Evolutionary conservation across 495 filamentous ascomycete species (phyloP).

Genomic region (Hyaloscypha hepaticicola): DNA sequence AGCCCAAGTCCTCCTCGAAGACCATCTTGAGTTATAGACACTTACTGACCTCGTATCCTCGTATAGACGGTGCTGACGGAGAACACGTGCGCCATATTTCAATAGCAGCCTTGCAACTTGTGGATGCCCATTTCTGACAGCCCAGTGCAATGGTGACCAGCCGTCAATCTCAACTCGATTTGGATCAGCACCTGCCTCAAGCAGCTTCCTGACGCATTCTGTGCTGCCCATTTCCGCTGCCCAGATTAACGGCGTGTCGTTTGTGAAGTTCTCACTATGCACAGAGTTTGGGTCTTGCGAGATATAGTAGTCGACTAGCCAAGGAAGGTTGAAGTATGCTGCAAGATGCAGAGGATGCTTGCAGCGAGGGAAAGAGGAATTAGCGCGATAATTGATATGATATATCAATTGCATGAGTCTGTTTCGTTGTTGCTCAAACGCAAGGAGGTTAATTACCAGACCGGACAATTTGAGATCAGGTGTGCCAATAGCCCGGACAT

Average conservation of each 20-base stretch:
- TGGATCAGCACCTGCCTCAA: slow-evolving; percentile 10
- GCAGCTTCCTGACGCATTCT: slow-evolving; percentile 5
- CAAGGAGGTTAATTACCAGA: slow-evolving; percentile 4
- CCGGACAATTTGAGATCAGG: neutral
- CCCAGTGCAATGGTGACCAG: slow-evolving; percentile 17
- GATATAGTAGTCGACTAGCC: slow-evolving; percentile 13
- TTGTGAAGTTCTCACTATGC: neutral
- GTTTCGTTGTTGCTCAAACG: neutral
- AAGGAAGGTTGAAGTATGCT: slow-evolving; percentile 20
- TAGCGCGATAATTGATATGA: slow-evolving; percentile 4
- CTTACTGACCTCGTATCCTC: no score
- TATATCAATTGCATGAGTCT: slow-evolving; percentile 15
- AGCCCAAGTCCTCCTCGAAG: no score
- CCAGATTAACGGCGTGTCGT: slow-evolving; percentile 17
- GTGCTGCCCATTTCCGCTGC: slow-evolving; percentile 14
- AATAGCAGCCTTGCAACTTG: slow-evolving; percentile 6
- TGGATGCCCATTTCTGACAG: slow-evolving; percentile 15
- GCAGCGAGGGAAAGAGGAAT: neutral
- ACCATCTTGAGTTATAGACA: no score
- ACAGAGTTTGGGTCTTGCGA: neutral
- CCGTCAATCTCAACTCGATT: slow-evolving; percentile 12
- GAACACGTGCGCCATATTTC: slow-evolving; percentile 7
- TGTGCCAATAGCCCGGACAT: neutral
- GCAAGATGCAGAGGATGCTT: slow-evolving; percentile 9
- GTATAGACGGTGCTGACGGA: no score